Evolutionary conservation across 305 asterid species (phyloP), one percentile per base, ranked within the genome.

Genomic region (Ilex paraguariensis): DNA sequence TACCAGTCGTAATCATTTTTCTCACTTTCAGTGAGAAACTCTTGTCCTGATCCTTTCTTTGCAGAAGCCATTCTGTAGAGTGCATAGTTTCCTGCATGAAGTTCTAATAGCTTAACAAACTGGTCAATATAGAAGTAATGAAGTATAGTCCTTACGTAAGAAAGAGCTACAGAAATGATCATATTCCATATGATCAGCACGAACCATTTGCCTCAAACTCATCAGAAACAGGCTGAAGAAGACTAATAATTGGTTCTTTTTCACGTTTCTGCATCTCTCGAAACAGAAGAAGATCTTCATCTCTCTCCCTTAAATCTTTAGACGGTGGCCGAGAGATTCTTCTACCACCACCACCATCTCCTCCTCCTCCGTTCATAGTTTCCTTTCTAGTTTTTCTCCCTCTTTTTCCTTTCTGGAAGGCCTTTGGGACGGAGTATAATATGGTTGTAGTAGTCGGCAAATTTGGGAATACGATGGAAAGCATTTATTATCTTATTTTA

Each of bases 1-100:
- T 80, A 85, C 96, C 96, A 88, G 62, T 86, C 90, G 75, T 81
- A 82, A 73, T 88, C 95, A 71, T 79, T 82, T 70, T 88, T 84
- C 12, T 84, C 86, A 62, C 30, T 57, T 67, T 81, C 90, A 63
- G 65, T 74, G 62, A 69, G 70, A 61, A 59, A 62, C 31, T 64
- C 84, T 69, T 50, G 54, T 52, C 67, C 75, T 39, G 61, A 21
- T 4, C 79, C 82, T 67, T 65, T 85, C 62, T 77, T 84, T 62
- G 83, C 81, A 13, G 83, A 75, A 51, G 76, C 71, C 78, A 80
- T 74, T 65, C 74, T 82, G 59, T 78, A 75, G 7, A 88, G 66
- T 17, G 80, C 84, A 73, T 72, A 77, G 61, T 67, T 82, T 50
- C 85, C 96, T 87, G 70, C 71, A 21, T 21, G 63, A 42, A 14